A percentile compares a stretch with the other conserved stretches of the same genome.
Conservation (phyloP, 345 rosid genomes). For the Capsella bursapastoris region DNA sequence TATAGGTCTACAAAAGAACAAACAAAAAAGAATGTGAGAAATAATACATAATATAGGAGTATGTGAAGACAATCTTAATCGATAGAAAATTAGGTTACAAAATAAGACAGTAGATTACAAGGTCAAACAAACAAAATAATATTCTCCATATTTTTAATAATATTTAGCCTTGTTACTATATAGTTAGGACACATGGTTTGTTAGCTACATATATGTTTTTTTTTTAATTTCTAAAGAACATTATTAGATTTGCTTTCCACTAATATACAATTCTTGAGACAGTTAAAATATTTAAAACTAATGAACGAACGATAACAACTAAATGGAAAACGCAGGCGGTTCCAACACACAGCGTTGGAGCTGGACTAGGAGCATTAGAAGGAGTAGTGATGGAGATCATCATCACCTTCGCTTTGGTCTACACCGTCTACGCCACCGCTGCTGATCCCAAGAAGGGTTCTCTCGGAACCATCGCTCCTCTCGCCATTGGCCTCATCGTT, state of each 20-base stretch:
- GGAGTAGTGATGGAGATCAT: constrained; percentile 94
- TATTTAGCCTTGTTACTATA: constrained; percentile 6
- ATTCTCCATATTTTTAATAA: constrained; percentile 10
- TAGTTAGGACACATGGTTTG: not conserved
- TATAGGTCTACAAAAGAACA: not conserved
- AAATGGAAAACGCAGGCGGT: constrained; percentile 53
- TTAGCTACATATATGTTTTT: not conserved
- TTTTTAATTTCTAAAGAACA: constrained; percentile 7
- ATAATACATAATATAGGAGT: not conserved
- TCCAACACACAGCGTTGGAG: constrained; percentile 76
- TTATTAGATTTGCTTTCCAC: constrained; percentile 14
- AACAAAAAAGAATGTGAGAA: not conserved
- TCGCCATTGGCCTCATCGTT: constrained; percentile 90
- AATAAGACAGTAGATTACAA: not conserved
- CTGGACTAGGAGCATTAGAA: constrained; percentile 77
- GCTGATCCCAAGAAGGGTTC: constrained; percentile 97
- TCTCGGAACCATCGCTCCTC: constrained; percentile 85
- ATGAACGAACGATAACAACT: constrained; percentile 20
- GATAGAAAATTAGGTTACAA: constrained; percentile 3
- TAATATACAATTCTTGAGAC: not conserved
- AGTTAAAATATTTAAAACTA: not conserved
- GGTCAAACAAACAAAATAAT: not conserved
- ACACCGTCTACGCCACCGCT: constrained; percentile 94
- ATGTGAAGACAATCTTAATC: constrained; percentile 12
- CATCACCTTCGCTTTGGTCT: constrained; percentile 86